Evolutionary conservation across 768 basidiomycete species (phyloP), one percentile per base, ranked within the genome.

Genomic region (Termitomyces sp.): DNA sequence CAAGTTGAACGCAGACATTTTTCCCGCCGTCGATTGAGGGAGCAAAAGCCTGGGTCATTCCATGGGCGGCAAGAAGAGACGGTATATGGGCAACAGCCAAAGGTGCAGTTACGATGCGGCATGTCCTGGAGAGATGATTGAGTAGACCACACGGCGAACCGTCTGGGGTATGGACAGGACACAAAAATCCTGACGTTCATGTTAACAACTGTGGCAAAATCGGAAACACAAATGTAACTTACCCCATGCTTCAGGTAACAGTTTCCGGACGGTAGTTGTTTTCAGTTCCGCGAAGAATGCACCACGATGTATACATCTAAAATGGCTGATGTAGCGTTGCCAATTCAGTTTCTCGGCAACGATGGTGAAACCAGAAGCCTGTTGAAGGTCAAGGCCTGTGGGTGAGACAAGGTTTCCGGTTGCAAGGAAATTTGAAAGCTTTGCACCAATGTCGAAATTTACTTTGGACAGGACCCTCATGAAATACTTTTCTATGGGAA

Each of bases 291-390:
- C 91, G 67, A 99, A 99, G 82, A 99, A 99, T 37, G 97, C 94
- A 69, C 97, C 97, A 72, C 97, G 91, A 73, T 99, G 97, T 30
- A 99, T 93, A 70, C 91, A 97, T 55, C 97, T 81, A 77, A 99
- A 99, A 74, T 99, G 97, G 66, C 90, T 90, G 70, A 99, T 93
- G 70, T 98, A 99, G 37, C 97, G 93, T 62, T 90, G 87, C 85
- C 97, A 99, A 70, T 99, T 99, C 57, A 99, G 79, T 71, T 98
- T 98, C 75, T 99, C 97, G 5, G 95, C 97, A 34, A 98, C 90
- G 62, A 99, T 97, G 1, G 97, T 98, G 72, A 96, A 98, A n/a
- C 97, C 97, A 17, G 94, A 88, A 0, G 95, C 88, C 70, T 99
- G 97, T 68, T 98, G 96, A 15, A 99, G 75, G 72, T 98, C 97